These are phyloP conservation scores for Inga laurina DNA, from an alignment of 306 rosid genomes.

Conservation along the genomic window DNA sequence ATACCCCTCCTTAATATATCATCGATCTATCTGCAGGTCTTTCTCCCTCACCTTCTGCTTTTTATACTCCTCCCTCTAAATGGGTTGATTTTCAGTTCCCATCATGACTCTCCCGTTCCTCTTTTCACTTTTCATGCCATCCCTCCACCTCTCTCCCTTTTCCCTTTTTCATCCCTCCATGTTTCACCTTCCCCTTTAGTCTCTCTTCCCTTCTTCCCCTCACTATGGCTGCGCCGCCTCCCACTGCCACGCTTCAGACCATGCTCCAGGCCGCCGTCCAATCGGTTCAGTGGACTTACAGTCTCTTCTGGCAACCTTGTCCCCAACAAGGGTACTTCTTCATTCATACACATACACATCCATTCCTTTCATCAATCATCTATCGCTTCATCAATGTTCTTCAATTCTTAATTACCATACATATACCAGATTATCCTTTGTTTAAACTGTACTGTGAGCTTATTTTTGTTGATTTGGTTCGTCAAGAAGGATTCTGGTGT, in stretches of 20 bases:
- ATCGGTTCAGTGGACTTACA: conserved; percentile 97
- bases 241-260: conserved; percentile 53
- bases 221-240: conserved; percentile 57
- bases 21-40: conserved; percentile 29
- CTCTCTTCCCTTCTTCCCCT: background rate
- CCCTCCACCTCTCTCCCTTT: background rate
- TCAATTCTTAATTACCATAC: background rate
- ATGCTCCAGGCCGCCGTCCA: conserved; percentile 91
- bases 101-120: background rate
- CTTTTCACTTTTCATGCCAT: conserved; percentile 21
- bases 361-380: background rate
- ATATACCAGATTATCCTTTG: background rate
- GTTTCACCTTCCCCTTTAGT: background rate
- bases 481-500: conserved; percentile 71
- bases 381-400: background rate
- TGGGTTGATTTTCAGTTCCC: conserved; percentile 41
- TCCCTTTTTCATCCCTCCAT: background rate
- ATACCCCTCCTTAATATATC: conserved; percentile 26
- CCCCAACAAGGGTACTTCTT: conserved; percentile 74
- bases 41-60: conserved; percentile 3
- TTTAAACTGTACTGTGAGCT: background rate
- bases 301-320: conserved; percentile 88
- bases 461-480: background rate
- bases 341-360: background rate
- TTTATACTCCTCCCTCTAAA: background rate